Conservation (phyloP, 768 basidiomycete genomes). For the Boletus pseudopeckii region DNA sequence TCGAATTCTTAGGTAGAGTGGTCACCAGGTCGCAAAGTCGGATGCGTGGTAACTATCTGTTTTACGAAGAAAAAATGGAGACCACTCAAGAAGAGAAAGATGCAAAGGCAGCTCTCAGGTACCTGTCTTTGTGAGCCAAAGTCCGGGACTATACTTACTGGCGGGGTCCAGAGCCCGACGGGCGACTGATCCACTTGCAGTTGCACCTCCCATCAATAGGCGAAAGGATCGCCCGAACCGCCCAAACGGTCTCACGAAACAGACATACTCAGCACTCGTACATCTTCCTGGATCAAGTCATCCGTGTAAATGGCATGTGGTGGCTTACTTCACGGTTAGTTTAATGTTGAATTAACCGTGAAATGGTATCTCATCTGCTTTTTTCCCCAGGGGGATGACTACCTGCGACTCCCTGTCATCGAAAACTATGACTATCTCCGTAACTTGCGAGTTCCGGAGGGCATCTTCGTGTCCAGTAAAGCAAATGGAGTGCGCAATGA, state of each 20-base stretch:
- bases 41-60: slow-evolving; percentile 79
- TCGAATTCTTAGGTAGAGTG: slow-evolving; percentile 2
- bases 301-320: slow-evolving; percentile 77
- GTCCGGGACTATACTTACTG: slow-evolving; percentile 6
- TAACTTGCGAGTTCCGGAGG: slow-evolving; percentile 60
- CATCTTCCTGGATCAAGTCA: slow-evolving; percentile 55
- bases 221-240: slow-evolving; percentile 77
- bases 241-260: slow-evolving; percentile 79
- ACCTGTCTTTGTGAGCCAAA: slow-evolving; percentile 12
- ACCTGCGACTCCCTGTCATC: slow-evolving; percentile 64
- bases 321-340: slow-evolving; percentile 75
- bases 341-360: not conserved
- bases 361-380: slow-evolving; percentile 5
- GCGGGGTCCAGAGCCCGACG: slow-evolving; percentile 45
- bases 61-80: slow-evolving; percentile 82
- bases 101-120: slow-evolving; percentile 77
- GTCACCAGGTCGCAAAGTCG: slow-evolving; percentile 71
- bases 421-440: slow-evolving; percentile 75
- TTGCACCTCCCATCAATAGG: slow-evolving; percentile 57
- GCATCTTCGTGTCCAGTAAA: slow-evolving; percentile 73
- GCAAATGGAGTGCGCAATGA: slow-evolving; percentile 34
- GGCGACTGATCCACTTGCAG: slow-evolving; percentile 58
- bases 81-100: slow-evolving; percentile 77
- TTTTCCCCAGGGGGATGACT: slow-evolving; percentile 56
- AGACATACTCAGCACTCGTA: slow-evolving; percentile 78